A percentile compares a stretch with the other conserved stretches of the same genome.
Conservation (phyloP, 1,139 yeast genomes). For the Kazachstania sp. region DNA sequence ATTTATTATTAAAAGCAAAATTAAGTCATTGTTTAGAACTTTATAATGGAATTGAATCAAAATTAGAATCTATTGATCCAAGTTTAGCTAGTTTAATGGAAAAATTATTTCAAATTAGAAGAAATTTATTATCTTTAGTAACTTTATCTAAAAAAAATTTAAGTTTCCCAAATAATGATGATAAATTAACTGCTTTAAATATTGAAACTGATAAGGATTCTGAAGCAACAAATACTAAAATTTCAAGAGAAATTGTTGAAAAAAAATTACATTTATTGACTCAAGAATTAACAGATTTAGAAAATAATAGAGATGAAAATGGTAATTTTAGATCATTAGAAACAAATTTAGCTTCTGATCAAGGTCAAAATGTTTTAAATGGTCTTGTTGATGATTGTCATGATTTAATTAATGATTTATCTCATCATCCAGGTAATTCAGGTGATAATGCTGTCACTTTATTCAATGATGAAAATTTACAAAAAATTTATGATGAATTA, state of each 20-base stretch:
- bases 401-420: slow-evolving; percentile 62
- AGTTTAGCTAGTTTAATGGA: slow-evolving; percentile 46
- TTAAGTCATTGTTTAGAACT: slow-evolving; percentile 49
- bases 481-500: slow-evolving; percentile 46
- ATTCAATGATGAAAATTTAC: slow-evolving; percentile 45
- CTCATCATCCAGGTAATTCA: slow-evolving; percentile 41
- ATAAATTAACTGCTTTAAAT: slow-evolving; percentile 13
- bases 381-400: slow-evolving; percentile 78
- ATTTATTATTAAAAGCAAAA: slow-evolving; percentile 48
- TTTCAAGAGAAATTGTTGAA: slow-evolving; percentile 19
- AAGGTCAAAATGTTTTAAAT: slow-evolving; percentile 58
- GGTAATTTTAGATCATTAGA: slow-evolving; percentile 39
- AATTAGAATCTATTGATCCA: slow-evolving; percentile 49
- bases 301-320: slow-evolving; percentile 36
- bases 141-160: slow-evolving; percentile 29
- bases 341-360: slow-evolving; percentile 30
- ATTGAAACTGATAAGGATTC: background rate
- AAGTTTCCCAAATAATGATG: slow-evolving; percentile 13
- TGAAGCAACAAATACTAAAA: slow-evolving; percentile 5
- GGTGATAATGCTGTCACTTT: slow-evolving; percentile 25
- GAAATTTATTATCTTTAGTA: slow-evolving; percentile 44
- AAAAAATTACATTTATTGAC: slow-evolving; percentile 31
- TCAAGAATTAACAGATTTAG: slow-evolving; percentile 37
- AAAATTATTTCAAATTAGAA: slow-evolving; percentile 45
- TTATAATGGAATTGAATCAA: slow-evolving; percentile 43